These are phyloP conservation scores for Ophiostoma sp. DNA, from an alignment of 2,329 filamentous ascomycete species.

Conservation along the genomic window DNA sequence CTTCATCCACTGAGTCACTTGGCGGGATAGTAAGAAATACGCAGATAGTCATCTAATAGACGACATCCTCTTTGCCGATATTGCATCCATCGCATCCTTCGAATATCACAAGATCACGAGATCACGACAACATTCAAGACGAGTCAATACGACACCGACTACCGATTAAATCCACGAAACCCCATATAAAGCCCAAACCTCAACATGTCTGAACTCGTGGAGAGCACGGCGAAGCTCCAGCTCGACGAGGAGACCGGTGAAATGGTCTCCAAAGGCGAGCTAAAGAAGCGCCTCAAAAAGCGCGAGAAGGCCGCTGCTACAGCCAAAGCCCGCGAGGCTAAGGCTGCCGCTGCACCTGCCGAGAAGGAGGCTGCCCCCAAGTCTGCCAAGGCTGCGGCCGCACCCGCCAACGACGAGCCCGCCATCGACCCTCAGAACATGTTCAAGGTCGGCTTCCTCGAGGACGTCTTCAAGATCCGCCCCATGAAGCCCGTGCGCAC, in stretches of 20 bases:
- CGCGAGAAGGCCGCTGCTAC: constrained; percentile 53
- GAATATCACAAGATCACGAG: not conserved
- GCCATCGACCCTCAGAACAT: constrained; percentile 57
- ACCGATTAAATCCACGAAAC: not conserved
- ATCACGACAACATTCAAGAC: not conserved
- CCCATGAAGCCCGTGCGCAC: constrained; percentile 59
- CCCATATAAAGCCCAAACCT: not conserved
- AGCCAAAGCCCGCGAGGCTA: constrained; percentile 34
- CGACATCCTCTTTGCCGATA: not conserved
- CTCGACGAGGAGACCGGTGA: constrained; percentile 61
- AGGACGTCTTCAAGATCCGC: constrained; percentile 64
- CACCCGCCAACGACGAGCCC: constrained; percentile 41
- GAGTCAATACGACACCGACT: not conserved
- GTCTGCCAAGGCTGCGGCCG: constrained; percentile 21
- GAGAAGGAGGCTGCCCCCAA: constrained; percentile 18
- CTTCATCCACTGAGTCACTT: not conserved
- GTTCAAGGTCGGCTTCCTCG: constrained; percentile 74
- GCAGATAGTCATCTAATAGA: no score
- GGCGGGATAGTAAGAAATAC: not conserved
- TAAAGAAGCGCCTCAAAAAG: constrained; percentile 55
- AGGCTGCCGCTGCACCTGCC: constrained; percentile 26
- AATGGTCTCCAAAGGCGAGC: constrained; percentile 58
- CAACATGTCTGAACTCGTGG: constrained; percentile 45
- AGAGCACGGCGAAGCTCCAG: constrained; percentile 51
- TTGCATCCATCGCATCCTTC: not conserved